Conservation (phyloP, 306 rosid genomes). For the Trifolium repens region DNA sequence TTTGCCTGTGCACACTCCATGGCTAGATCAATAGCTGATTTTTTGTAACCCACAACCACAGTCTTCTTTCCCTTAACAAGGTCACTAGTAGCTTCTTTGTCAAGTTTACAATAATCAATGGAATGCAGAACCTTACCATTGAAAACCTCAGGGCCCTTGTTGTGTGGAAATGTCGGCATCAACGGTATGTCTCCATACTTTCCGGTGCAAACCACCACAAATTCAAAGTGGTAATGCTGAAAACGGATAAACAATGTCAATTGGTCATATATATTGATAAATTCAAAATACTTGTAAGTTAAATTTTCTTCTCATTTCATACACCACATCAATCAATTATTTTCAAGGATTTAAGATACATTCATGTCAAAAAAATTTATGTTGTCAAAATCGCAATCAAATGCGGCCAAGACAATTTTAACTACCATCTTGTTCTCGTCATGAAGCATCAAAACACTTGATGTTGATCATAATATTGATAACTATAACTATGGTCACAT, state of each 20-base stretch:
- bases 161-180: conserved; percentile 53
- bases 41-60: conserved; percentile 67
- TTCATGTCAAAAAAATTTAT: too few species aligned
- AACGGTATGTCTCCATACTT: conserved; percentile 62
- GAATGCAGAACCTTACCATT: conserved; percentile 60
- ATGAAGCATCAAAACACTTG: too few species aligned
- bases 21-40: conserved; percentile 76
- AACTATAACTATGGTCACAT: too few species aligned
- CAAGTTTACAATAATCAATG: conserved; percentile 73
- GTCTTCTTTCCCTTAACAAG: conserved; percentile 66
- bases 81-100: conserved; percentile 51
- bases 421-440: too few species aligned
- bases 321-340: background rate
- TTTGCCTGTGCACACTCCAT: conserved; percentile 65
- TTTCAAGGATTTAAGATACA: background rate
- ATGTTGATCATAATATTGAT: too few species aligned
- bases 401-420: background rate
- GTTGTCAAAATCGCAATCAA: background rate
- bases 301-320: background rate
- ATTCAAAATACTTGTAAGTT: background rate
- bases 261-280: background rate
- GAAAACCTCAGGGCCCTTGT: conserved; percentile 64
- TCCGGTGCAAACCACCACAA: conserved; percentile 67
- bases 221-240: conserved; percentile 65
- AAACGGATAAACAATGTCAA: background rate